These are phyloP conservation scores for Apophysomyces trapeziformis DNA, from an alignment of 371 early-diverging fungal genomes.

Conservation along the genomic window DNA sequence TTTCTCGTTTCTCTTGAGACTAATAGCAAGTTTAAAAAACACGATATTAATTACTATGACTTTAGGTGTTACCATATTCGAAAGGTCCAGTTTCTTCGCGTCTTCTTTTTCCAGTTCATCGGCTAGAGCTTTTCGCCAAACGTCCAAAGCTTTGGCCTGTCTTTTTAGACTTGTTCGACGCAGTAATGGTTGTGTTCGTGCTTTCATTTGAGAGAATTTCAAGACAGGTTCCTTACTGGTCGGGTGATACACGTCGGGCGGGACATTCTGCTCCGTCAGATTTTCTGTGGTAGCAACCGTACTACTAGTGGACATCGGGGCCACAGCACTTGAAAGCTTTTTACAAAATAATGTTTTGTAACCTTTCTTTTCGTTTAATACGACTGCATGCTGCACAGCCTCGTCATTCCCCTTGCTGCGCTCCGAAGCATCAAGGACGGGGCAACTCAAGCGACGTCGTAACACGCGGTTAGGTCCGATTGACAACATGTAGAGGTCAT, in stretches of 20 bases:
- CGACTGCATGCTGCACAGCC: background rate
- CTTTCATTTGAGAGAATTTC: constrained; percentile 25
- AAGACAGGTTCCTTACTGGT: constrained; percentile 13
- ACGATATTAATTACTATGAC: background rate
- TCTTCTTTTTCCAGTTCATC: constrained; percentile 2
- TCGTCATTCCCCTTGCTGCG: background rate
- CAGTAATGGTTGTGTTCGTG: constrained; percentile 25
- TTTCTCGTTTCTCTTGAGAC: constrained; percentile 31
- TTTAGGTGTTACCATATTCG: background rate
- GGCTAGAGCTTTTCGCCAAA: constrained; percentile 35
- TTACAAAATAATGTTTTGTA: background rate
- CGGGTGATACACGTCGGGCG: background rate
- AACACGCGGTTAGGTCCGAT: background rate
- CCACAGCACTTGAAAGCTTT: background rate
- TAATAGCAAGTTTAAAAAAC: constrained; percentile 3
- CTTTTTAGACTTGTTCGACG: constrained; percentile 29
- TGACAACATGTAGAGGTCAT: background rate
- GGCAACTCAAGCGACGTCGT: constrained; percentile 23
- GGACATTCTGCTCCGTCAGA: background rate
- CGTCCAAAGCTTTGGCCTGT: constrained; percentile 35
- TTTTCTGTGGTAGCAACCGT: background rate
- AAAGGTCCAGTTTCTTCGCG: background rate
- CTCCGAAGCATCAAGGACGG: background rate
- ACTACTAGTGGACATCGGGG: background rate
- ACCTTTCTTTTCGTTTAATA: background rate